phyloP scores from a whole-genome alignment of 1,284 basidiomycete genomes.

The Xerocomus nothofagi region DNA sequence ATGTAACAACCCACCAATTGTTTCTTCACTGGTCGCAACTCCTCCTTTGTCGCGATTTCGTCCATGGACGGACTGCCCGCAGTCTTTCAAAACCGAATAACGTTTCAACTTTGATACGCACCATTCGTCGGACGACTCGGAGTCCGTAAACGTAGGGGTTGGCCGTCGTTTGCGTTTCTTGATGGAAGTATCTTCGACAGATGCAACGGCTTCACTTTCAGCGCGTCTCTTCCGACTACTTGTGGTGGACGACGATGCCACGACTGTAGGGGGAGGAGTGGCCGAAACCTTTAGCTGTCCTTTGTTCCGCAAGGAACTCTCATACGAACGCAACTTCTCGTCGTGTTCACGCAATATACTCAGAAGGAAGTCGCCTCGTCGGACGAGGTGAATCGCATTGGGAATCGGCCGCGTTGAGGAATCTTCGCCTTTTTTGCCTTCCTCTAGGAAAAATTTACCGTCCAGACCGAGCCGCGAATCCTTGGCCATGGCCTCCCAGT shows the following conservation, averaged over 20 bases:
- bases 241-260: slow-evolving; percentile 66
- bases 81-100: slow-evolving; percentile 1
- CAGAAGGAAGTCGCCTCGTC: slow-evolving; percentile 93
- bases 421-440: slow-evolving; percentile 89
- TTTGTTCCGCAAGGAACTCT: slow-evolving; percentile 67
- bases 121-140: slow-evolving; percentile 87
- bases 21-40: slow-evolving; percentile 94
- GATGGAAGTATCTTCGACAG: slow-evolving; percentile 65
- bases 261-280: slow-evolving; percentile 66
- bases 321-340: slow-evolving; percentile 85
- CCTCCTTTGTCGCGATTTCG: slow-evolving; percentile 92
- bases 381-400: slow-evolving; percentile 95
- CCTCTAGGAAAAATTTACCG: slow-evolving; percentile 97
- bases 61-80: slow-evolving; percentile 87
- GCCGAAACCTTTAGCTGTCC: slow-evolving; percentile 63
- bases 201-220: slow-evolving; percentile 79
- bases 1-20: slow-evolving; percentile 69
- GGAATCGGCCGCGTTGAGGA: slow-evolving; percentile 82
- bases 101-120: slow-evolving; percentile 39
- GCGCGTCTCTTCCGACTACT: slow-evolving; percentile 66
- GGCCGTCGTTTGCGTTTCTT: slow-evolving; percentile 83
- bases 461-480: slow-evolving; percentile 82
- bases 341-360: slow-evolving; percentile 89
- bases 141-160: slow-evolving; percentile 91
- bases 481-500: slow-evolving; percentile 95